phyloP scores from a whole-genome alignment of 495 filamentous ascomycete genomes.

The Talaromyces borbonicus region DNA sequence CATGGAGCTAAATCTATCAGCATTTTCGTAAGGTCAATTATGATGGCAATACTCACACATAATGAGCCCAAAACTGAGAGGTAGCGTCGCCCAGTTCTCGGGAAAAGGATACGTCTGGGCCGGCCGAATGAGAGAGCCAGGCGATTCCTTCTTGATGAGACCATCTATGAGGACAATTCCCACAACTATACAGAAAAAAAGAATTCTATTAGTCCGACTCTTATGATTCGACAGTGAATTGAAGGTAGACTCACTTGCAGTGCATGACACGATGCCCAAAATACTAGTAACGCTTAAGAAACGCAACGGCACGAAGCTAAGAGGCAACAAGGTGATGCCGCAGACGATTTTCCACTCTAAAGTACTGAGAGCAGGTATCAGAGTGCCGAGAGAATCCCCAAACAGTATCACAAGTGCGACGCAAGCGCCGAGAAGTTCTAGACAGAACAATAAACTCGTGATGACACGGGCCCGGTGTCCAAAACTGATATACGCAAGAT shows the following conservation, averaged over 20 bases:
- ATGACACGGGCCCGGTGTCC: conserved; percentile 71
- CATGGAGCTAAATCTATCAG: conserved; percentile 51
- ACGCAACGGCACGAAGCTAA: conserved; percentile 78
- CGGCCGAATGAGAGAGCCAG: conserved; percentile 80
- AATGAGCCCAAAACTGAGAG: conserved; percentile 86
- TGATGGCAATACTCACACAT: conserved; percentile 52
- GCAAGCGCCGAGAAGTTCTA: conserved; percentile 82
- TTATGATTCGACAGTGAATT: not conserved
- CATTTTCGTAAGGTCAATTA: not conserved
- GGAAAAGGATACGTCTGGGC: conserved; percentile 67
- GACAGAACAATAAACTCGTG: conserved; percentile 74
- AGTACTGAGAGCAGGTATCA: conserved; percentile 65
- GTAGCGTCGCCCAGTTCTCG: conserved; percentile 75
- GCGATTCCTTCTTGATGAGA: conserved; percentile 64
- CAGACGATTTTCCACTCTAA: conserved; percentile 82
- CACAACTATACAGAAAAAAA: conserved; percentile 49
- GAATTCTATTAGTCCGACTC: conserved; percentile 7
- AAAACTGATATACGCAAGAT: conserved; percentile 87
- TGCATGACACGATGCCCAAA: conserved; percentile 77
- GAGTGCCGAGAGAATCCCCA: conserved; percentile 72
- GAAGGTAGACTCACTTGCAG: conserved; percentile 57
- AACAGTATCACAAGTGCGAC: conserved; percentile 91
- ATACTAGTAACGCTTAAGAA: conserved; percentile 84
- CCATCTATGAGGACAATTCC: conserved; percentile 76
- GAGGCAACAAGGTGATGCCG: conserved; percentile 67